Base-by-base conservation (phyloP, 164 flowering plant genomes). In the Stephania yunnanensis region DNA sequence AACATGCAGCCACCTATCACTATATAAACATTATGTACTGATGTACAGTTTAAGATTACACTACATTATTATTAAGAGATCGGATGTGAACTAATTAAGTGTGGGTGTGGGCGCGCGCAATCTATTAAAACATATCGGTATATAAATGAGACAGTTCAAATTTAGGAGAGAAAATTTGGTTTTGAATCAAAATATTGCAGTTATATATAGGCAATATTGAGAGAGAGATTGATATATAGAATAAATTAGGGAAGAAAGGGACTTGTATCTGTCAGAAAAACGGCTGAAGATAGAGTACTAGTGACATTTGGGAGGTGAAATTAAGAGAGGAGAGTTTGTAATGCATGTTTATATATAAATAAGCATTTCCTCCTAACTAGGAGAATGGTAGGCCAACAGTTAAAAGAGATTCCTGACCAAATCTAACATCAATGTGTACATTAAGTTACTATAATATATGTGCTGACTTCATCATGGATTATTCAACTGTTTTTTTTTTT, bases 371-470 rank as follows among this genome's bases (percentile, higher is more conserved):
- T 44, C 67, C 74, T 7, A 58, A 36, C 74, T 42, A n/a, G 42
- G 68, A 61, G 74, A 36, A 58, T 22, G 68, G 68, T 72, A 58
- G 68, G 68, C 67, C 74, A 72, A 72, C 74, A 10, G 52, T 72
- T 61, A 61, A 72, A 36, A 58, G 74, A 36, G 68, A 58, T 20
- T 53, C 74, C 44, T 9, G 63, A 55, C 74, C 48, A 72, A 71
- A 52, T 53, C 58, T 48, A 6, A 46, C 45, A 50, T 36, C 44
- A 42, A 69, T 69, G 45, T 31, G 44, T 42, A 69, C 25, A 44
- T 1, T 46, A 42, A 46, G 6, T 22, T 12, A 7, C 29, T 64
- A 10, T 10, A 10, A 10, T 10, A 10, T 55, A 55, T 55, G 19
- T 55, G 63, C 63, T 55, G 63, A 55, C 63, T 12, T 5, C 63